phyloP scores from a whole-genome alignment of 192 early-diverging fungal genomes.

The Coemansia sp. region DNA sequence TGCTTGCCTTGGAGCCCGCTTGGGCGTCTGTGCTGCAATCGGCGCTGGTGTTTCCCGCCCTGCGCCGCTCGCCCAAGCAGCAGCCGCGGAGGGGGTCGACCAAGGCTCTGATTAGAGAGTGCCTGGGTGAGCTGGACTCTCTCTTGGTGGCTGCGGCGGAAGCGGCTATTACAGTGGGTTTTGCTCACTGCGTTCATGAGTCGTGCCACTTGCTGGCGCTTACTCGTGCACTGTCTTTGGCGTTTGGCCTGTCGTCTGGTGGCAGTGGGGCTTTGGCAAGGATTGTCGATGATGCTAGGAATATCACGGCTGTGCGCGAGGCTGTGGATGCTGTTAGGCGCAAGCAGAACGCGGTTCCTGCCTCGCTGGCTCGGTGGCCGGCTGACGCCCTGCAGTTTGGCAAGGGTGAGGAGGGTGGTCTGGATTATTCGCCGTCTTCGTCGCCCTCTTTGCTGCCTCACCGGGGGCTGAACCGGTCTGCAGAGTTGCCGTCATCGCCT shows the following conservation, averaged over 20 bases:
- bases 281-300: constrained; percentile 33
- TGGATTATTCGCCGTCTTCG: neutral
- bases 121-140: constrained; percentile 23
- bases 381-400: constrained; percentile 4
- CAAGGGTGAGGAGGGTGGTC: neutral
- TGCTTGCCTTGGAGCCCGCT: constrained; percentile 4
- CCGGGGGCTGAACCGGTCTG: neutral
- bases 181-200: constrained; percentile 37
- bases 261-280: neutral
- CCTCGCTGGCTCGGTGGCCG: constrained; percentile 27
- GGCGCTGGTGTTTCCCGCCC: constrained; percentile 25
- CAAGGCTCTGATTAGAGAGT: constrained; percentile 19
- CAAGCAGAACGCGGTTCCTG: constrained; percentile 12
- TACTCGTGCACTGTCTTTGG: constrained; percentile 6
- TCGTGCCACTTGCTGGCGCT: constrained; percentile 33
- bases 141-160: constrained; percentile 14
- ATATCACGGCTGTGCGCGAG: constrained; percentile 43
- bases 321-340: constrained; percentile 25
- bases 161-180: constrained; percentile 28
- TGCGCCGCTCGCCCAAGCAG: constrained; percentile 11
- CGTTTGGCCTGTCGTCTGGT: constrained; percentile 19
- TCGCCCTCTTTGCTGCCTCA: neutral
- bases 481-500: neutral
- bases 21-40: constrained; percentile 24
- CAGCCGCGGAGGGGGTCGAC: constrained; percentile 30